Evolutionary conservation across 2,329 filamentous ascomycete genomes (phyloP).

Genomic region (Clarireedia monteithiana): DNA sequence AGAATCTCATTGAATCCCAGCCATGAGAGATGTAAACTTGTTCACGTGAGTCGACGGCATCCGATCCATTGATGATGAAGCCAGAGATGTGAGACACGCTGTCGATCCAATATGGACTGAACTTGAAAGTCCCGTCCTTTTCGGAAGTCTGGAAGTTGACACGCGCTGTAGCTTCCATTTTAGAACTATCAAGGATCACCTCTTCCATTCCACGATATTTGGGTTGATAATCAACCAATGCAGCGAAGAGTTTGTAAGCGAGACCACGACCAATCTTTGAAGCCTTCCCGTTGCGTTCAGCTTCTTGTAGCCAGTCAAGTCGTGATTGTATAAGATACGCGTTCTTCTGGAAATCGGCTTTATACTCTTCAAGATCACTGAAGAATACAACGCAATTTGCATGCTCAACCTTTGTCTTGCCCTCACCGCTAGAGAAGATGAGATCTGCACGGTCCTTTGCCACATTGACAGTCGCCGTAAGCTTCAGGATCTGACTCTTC

Average conservation of each 20-base stretch:
- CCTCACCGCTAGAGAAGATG: slow-evolving; percentile 46
- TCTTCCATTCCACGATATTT: slow-evolving; percentile 51
- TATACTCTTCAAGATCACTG: slow-evolving; percentile 4
- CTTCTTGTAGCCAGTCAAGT: slow-evolving; percentile 8
- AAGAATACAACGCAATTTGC: slow-evolving; percentile 4
- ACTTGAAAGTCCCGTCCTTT: slow-evolving; percentile 45
- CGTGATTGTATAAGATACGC: slow-evolving; percentile 9
- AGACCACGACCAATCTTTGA: slow-evolving; percentile 60
- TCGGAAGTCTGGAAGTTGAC: slow-evolving; percentile 39
- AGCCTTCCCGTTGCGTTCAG: slow-evolving; percentile 36
- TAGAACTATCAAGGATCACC: slow-evolving; percentile 45
- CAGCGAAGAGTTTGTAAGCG: slow-evolving; percentile 64
- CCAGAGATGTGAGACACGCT: slow-evolving; percentile 51
- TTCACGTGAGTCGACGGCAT: slow-evolving; percentile 41
- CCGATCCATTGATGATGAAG: slow-evolving; percentile 48
- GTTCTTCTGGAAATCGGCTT: slow-evolving; percentile 1
- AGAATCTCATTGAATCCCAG: slow-evolving; percentile 45
- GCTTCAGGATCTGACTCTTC: slow-evolving; percentile 35
- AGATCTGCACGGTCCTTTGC: slow-evolving; percentile 47
- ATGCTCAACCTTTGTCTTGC: slow-evolving; percentile 4
- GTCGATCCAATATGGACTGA: slow-evolving; percentile 51
- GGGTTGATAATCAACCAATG: slow-evolving; percentile 48
- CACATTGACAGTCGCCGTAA: slow-evolving; percentile 52
- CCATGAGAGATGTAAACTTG: slow-evolving; percentile 52
- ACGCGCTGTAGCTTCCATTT: slow-evolving; percentile 37